phyloP scores from a whole-genome alignment of 768 basidiomycete species.

The Coprinopsis sp. region DNA sequence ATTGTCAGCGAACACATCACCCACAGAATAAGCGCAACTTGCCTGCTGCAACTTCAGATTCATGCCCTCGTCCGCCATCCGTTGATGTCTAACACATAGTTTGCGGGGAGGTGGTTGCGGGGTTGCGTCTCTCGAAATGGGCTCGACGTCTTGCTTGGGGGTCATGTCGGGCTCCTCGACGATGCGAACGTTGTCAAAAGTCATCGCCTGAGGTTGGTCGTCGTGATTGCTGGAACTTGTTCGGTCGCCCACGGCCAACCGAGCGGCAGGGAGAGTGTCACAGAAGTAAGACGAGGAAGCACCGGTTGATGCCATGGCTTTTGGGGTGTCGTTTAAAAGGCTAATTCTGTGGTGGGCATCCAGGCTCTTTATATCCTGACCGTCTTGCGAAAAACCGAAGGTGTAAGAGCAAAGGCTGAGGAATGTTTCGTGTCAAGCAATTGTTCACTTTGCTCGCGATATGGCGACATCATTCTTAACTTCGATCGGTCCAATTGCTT shows the following conservation, averaged over 20 bases:
- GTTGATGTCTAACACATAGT: conserved; percentile 88
- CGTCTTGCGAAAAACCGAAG: no score
- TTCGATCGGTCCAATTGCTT: conserved; percentile 12
- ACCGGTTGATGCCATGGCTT: conserved; percentile 2
- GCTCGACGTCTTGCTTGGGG: conserved; percentile 10
- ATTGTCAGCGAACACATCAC: conserved; percentile 9
- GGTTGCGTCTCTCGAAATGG: conserved; percentile 20
- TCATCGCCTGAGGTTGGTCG: conserved; percentile 8
- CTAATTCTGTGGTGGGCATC: no score
- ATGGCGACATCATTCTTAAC: conserved; percentile 36
- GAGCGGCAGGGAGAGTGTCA: conserved; percentile 66
- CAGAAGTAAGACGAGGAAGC: conserved; percentile 45
- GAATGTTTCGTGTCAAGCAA: no score
- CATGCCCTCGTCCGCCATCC: conserved; percentile 95
- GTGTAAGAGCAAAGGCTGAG: no score
- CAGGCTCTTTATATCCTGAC: no score
- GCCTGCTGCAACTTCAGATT: conserved; percentile 81
- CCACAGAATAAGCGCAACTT: neutral
- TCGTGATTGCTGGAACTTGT: conserved; percentile 3
- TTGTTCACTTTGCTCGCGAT: no score
- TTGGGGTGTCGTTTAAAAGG: no score
- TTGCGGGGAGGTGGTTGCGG: conserved; percentile 55
- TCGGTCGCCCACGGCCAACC: conserved; percentile 33
- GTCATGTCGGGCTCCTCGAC: conserved; percentile 6
- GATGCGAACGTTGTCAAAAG: neutral